Conservation (phyloP, 2,329 filamentous ascomycete species). For the Didymella sp. region DNA sequence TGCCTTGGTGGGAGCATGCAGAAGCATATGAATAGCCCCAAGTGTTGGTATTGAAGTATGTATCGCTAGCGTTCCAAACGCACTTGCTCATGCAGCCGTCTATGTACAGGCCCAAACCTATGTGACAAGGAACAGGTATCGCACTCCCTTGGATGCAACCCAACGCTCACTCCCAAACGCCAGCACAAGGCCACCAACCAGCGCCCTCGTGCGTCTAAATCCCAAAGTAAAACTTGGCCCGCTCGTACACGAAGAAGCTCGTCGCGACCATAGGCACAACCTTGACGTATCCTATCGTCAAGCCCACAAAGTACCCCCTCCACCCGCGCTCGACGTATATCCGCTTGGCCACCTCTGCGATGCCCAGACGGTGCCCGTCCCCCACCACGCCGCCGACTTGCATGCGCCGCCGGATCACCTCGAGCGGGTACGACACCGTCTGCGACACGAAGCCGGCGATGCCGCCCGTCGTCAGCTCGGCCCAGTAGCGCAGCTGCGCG, state of each 20-base stretch:
- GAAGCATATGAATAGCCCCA: not conserved
- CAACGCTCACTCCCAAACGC: not conserved
- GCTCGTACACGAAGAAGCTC: slow-evolving; percentile 72
- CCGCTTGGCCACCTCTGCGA: slow-evolving; percentile 77
- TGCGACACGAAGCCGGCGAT: slow-evolving; percentile 88
- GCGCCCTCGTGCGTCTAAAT: no score
- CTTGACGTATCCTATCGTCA: slow-evolving; percentile 95
- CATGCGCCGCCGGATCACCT: slow-evolving; percentile 92
- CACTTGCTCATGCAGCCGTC: slow-evolving; percentile 14
- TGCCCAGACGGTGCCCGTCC: slow-evolving; percentile 79
- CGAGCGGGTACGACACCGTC: slow-evolving; percentile 90
- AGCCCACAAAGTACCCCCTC: slow-evolving; percentile 86
- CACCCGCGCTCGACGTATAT: slow-evolving; percentile 79
- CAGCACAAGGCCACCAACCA: no score
- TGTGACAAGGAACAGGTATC: slow-evolving; percentile 2
- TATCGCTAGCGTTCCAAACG: slow-evolving; percentile 3
- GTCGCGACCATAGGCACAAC: slow-evolving; percentile 86
- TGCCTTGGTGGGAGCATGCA: no score
- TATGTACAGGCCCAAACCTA: slow-evolving; percentile 6
- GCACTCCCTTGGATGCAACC: no score
- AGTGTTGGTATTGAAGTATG: not conserved
- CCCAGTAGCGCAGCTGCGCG: slow-evolving; percentile 79
- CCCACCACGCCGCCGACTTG: slow-evolving; percentile 95
- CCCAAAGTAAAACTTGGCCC: slow-evolving; percentile 64
- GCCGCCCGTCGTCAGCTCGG: slow-evolving; percentile 84